A percentile compares a stretch with the other conserved stretches of the same genome.
These are phyloP conservation scores for Macrophomina phaseolina DNA, from an alignment of 2,329 filamentous ascomycete genomes.

Conservation along the genomic window DNA sequence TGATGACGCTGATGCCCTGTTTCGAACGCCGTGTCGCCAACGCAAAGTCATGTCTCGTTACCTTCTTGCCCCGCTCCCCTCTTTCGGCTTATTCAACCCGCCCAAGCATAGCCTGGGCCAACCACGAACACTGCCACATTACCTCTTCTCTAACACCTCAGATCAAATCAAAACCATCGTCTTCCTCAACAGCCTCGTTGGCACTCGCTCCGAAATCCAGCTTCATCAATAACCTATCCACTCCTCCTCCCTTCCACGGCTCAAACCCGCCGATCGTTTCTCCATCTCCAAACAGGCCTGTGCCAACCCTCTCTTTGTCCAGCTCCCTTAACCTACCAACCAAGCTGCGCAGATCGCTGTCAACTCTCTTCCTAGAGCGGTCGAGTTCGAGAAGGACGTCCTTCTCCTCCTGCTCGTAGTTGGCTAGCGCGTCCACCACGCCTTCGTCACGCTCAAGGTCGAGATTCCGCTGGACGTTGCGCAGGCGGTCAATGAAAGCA, in stretches of 20 bases:
- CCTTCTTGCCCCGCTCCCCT: neutral
- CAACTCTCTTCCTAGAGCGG: conserved; percentile 68
- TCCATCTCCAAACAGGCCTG: conserved; percentile 32
- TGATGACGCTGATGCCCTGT: conserved; percentile 1
- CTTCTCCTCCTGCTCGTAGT: conserved; percentile 70
- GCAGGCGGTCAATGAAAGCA: conserved; percentile 75
- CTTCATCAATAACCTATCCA: conserved; percentile 90
- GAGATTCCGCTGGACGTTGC: conserved; percentile 75
- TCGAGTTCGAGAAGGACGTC: conserved; percentile 70
- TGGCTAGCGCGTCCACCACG: conserved; percentile 63
- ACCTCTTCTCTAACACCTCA: neutral
- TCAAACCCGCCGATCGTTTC: conserved; percentile 30
- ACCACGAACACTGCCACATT: neutral
- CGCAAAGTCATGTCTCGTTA: conserved; percentile 6
- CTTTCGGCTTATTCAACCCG: no score
- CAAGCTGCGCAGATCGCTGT: conserved; percentile 68
- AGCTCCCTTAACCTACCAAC: conserved; percentile 64
- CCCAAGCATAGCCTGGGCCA: neutral
- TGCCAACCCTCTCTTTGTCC: conserved; percentile 57
- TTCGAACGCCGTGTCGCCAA: neutral
- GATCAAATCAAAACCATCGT: conserved; percentile 12
- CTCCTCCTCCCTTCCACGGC: conserved; percentile 71
- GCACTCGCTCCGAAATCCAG: conserved; percentile 64
- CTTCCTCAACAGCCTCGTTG: conserved; percentile 20
- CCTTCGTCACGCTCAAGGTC: conserved; percentile 84